Conservation (phyloP, 2,329 filamentous ascomycete genomes). For the Verticillium klebahnii region DNA sequence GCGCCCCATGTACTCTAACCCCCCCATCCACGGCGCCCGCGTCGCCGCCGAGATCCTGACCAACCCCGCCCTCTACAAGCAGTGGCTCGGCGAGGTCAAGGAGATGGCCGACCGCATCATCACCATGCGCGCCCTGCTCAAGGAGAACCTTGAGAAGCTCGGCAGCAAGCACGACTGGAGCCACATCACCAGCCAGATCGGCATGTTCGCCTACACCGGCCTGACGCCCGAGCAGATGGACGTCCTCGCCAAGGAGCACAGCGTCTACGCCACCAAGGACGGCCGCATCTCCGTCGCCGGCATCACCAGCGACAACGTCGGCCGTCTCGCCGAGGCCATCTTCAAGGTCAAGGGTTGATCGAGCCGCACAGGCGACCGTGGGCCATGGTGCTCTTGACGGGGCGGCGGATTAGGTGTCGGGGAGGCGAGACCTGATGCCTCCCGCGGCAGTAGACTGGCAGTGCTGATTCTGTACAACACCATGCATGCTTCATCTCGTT, state of each 20-base stretch:
- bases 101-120: constrained; percentile 99
- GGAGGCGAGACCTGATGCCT: background rate
- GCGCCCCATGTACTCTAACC: constrained; percentile 96
- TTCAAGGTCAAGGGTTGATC: constrained; percentile 72
- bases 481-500: background rate
- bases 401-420: background rate
- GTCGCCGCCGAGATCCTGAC: constrained; percentile 91
- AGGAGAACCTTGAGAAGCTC: constrained; percentile 90
- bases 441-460: background rate
- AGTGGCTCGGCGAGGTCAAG: constrained; percentile 97
- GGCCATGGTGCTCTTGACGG: background rate
- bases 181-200: constrained; percentile 98
- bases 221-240: constrained; percentile 90
- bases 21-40: constrained; percentile 91
- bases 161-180: constrained; percentile 97
- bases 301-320: constrained; percentile 75
- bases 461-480: constrained; percentile 2
- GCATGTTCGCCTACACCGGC: constrained; percentile 99
- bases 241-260: constrained; percentile 86
- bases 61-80: constrained; percentile 75
- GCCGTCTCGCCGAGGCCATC: constrained; percentile 76
- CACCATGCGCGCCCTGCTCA: constrained; percentile 90
- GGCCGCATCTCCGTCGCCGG: constrained; percentile 82
- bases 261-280: constrained; percentile 94
- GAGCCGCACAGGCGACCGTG: background rate